phyloP scores from a whole-genome alignment of 2,329 filamentous ascomycete species.

The Fusarium tjaetaba region DNA sequence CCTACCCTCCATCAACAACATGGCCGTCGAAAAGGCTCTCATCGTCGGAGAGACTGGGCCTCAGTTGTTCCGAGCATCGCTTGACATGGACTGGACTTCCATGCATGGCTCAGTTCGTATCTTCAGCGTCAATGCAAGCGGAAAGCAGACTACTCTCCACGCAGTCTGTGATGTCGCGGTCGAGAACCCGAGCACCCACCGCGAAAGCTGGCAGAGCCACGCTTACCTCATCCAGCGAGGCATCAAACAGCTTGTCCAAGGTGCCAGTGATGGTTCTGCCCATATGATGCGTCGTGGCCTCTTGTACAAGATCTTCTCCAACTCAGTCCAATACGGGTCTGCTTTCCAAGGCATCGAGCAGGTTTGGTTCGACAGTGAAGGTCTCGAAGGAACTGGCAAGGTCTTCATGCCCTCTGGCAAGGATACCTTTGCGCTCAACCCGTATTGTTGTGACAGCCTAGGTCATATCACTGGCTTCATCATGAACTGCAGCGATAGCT shows the following conservation, averaged over 20 bases:
- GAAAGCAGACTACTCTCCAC: not conserved
- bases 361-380: conserved; percentile 57
- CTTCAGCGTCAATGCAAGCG: not conserved
- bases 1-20: not conserved
- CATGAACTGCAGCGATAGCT: conserved; percentile 63
- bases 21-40: not conserved
- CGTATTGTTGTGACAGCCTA: conserved; percentile 68
- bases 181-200: not conserved
- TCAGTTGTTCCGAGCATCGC: not conserved
- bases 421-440: conserved; percentile 61
- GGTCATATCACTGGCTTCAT: conserved; percentile 70
- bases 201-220: not conserved
- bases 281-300: conserved; percentile 35
- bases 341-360: conserved; percentile 68
- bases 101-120: not conserved
- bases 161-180: not conserved
- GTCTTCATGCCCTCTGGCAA: conserved; percentile 61
- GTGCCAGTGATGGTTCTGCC: not conserved
- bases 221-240: not conserved
- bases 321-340: conserved; percentile 65
- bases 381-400: conserved; percentile 49
- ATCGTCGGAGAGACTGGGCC: not conserved
- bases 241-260: not conserved
- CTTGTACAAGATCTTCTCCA: conserved; percentile 71
- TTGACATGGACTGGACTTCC: not conserved